Evolutionary conservation across 2,329 filamentous ascomycete genomes (phyloP), one percentile per base, ranked within the genome.

Genomic region (Fusarium pseudograminearum): DNA sequence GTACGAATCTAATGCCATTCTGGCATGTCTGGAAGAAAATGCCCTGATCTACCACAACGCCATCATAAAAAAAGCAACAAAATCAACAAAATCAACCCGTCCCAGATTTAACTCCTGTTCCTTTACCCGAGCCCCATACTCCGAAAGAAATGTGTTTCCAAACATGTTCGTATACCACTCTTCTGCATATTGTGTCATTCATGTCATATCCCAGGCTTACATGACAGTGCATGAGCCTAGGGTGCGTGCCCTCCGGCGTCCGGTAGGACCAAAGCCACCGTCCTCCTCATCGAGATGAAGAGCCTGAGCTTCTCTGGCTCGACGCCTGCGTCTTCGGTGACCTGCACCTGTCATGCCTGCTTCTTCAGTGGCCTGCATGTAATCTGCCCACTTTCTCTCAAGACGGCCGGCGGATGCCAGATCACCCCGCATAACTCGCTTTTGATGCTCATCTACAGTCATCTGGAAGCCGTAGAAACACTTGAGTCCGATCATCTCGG

Each of bases 381-480:
- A 97, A 57, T 97, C 92, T 1, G 91, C 91, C 95, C 95, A 98
- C 78, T 95, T 97, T 69, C 90, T 86, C 83, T 97, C 94, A 22
- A 98, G 84, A n/a, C 93, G 85, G 38, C 85, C 86, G 1, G 96
- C 96, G 2, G 92, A 86, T 1, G 85, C 83, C 61, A 93, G 86
- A 66, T 97, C 92, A 9, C 93, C 93, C 7, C 88, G 85, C 53
- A 97, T 79, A 1, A 98, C 93, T 6, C 94, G 89, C 81, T 94
- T 95, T 55, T 90, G 94, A 79, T 98, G 95, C 78, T 98, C 94
- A 71, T 98, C 92, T 7, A 98, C 94, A 0, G 94, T 98, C 81
- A 93, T 93, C 80, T 98, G 95, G 88, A 93, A 98, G 42, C 92
- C 93, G 78, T 97, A 97, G 82, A 95, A 98, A 80, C 94, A 97